These are phyloP conservation scores for Ogataea angusta DNA, from an alignment of 805 yeast species.

Conservation along the genomic window DNA sequence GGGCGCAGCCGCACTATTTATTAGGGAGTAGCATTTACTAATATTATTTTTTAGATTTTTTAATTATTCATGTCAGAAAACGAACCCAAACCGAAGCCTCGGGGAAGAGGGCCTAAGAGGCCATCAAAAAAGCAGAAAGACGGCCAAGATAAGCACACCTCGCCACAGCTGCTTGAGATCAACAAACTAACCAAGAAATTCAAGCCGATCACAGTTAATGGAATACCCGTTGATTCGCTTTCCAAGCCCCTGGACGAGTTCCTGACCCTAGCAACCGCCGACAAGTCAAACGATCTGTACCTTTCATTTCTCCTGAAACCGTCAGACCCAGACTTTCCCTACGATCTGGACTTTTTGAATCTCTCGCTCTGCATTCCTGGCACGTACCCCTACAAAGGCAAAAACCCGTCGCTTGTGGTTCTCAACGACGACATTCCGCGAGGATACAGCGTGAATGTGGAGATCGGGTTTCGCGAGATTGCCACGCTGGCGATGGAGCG, in stretches of 20 bases:
- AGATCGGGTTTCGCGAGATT: conserved; percentile 55
- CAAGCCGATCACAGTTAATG: conserved; percentile 31
- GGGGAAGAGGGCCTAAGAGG: neutral
- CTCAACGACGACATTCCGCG: conserved; percentile 66
- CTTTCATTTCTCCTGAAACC: conserved; percentile 49
- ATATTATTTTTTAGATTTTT: conserved; percentile 1
- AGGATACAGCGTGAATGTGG: conserved; percentile 66
- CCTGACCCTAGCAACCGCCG: conserved; percentile 14
- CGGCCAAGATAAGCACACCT: conserved; percentile 1
- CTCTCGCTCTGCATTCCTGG: conserved; percentile 53
- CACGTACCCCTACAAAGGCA: conserved; percentile 45
- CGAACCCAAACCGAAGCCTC: neutral
- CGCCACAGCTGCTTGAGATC: conserved; percentile 22
- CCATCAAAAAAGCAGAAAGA: neutral
- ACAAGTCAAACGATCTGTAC: conserved; percentile 30
- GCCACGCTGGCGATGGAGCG: conserved; percentile 37
- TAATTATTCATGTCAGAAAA: neutral
- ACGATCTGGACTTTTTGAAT: conserved; percentile 51
- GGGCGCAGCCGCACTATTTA: conserved; percentile 92
- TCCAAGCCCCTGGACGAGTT: conserved; percentile 20
- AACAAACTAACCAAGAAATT: conserved; percentile 19
- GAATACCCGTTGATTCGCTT: conserved; percentile 22
- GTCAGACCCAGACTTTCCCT: conserved; percentile 72
- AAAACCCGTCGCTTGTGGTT: conserved; percentile 50
- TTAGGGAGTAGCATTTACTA: conserved; percentile 56